These are phyloP conservation scores for Tephrocybe sp. DNA, from an alignment of 768 basidiomycete genomes.

Conservation along the genomic window DNA sequence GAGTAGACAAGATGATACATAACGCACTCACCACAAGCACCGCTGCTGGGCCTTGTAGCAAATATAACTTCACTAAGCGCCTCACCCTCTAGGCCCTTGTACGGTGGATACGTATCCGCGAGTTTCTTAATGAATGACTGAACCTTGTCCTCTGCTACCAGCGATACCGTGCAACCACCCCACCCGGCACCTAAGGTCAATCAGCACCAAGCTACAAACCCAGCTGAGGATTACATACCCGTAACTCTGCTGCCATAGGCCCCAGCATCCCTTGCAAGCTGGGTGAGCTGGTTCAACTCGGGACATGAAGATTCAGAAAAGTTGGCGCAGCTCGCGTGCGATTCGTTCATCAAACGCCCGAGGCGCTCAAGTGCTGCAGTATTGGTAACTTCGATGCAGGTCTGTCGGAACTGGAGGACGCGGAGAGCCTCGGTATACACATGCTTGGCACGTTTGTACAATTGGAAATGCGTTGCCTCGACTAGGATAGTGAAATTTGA, in stretches of 20 bases:
- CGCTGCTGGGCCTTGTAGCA: slow-evolving; percentile 79
- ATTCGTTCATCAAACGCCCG: slow-evolving; percentile 76
- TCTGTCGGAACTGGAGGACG: slow-evolving; percentile 72
- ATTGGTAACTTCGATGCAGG: slow-evolving; percentile 48
- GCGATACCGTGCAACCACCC: slow-evolving; percentile 88
- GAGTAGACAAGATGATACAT: neutral
- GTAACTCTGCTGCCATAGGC: slow-evolving; percentile 85
- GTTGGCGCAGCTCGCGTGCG: slow-evolving; percentile 65
- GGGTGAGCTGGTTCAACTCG: slow-evolving; percentile 70
- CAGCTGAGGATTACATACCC: slow-evolving; percentile 37
- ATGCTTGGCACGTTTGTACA: slow-evolving; percentile 81
- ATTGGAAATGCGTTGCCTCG: slow-evolving; percentile 76
- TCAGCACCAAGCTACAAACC: neutral
- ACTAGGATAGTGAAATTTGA: slow-evolving; percentile 37
- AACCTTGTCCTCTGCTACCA: slow-evolving; percentile 65
- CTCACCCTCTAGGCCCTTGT: slow-evolving; percentile 55
- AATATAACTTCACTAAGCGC: slow-evolving; percentile 68
- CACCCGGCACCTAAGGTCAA: slow-evolving; percentile 72
- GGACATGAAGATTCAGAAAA: slow-evolving; percentile 79
- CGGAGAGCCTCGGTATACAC: slow-evolving; percentile 79
- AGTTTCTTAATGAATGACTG: slow-evolving; percentile 62
- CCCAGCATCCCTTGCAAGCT: slow-evolving; percentile 63
- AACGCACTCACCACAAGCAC: slow-evolving; percentile 58
- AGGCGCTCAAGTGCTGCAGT: slow-evolving; percentile 41
- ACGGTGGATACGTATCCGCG: slow-evolving; percentile 60